Evolutionary conservation across 257 asterid genomes (phyloP).

Genomic region (Nicotiana otophora): DNA sequence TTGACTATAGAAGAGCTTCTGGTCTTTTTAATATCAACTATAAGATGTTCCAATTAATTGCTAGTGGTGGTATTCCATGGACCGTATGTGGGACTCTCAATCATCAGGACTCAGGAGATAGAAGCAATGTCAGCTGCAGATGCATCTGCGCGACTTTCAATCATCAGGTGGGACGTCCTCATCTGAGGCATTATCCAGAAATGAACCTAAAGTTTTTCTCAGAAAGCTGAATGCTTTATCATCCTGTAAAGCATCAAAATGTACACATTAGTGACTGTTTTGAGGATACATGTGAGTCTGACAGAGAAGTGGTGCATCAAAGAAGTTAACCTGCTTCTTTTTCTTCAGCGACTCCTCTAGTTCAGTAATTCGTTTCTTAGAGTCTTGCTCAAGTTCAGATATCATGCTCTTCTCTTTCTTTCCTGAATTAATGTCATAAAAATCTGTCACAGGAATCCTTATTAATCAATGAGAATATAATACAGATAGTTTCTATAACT

Average conservation of each 20-base stretch:
- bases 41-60: not conserved
- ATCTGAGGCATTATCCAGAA: constrained; percentile 84
- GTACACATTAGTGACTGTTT: not conserved
- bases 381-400: constrained; percentile 67
- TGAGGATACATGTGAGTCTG: not conserved
- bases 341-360: constrained; percentile 91
- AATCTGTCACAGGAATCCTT: not conserved
- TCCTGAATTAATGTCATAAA: constrained; percentile 38
- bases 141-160: constrained; percentile 16
- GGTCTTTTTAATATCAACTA: not conserved
- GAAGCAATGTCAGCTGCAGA: not conserved
- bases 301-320: not conserved
- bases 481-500: constrained; percentile 25
- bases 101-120: constrained; percentile 21
- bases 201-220: constrained; percentile 77
- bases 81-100: not conserved
- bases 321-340: constrained; percentile 72
- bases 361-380: constrained; percentile 55
- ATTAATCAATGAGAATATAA: not conserved
- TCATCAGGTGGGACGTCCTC: constrained; percentile 84
- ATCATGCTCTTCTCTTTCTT: constrained; percentile 81
- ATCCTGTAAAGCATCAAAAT: constrained; percentile 47
- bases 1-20: not conserved
- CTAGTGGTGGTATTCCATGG: not conserved
- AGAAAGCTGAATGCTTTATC: constrained; percentile 85